These are phyloP conservation scores for Cinchona pubescens DNA, from an alignment of 257 asterid species.

Conservation along the genomic window DNA sequence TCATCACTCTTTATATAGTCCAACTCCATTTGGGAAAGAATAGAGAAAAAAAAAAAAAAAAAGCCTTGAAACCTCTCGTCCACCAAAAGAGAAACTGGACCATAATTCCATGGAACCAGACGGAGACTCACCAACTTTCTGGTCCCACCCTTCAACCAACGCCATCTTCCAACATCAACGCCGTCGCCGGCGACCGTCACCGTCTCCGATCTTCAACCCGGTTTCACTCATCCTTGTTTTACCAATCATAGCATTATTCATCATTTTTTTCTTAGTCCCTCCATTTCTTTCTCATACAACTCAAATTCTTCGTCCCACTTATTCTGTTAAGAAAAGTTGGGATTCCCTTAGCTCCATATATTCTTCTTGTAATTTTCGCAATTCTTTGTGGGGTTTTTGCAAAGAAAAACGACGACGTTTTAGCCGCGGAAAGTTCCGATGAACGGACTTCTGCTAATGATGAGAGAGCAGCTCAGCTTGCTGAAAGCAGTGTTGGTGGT, in stretches of 20 bases:
- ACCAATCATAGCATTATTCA: slow-evolving; percentile 40
- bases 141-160: slow-evolving; percentile 52
- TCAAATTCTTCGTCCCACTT: slow-evolving; percentile 53
- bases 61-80: slow-evolving; percentile 31
- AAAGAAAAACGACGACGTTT: slow-evolving; percentile 51
- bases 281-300: slow-evolving; percentile 52
- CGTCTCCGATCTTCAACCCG: slow-evolving; percentile 53
- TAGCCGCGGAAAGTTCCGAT: slow-evolving; percentile 20
- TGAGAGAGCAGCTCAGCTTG: slow-evolving; percentile 12
- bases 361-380: slow-evolving; percentile 62
- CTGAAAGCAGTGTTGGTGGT: slow-evolving; percentile 8
- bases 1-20: slow-evolving; percentile 26
- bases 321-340: slow-evolving; percentile 71
- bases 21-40: no score
- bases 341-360: slow-evolving; percentile 60
- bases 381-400: slow-evolving; percentile 78
- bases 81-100: slow-evolving; percentile 31
- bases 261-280: slow-evolving; percentile 49
- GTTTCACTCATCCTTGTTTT: slow-evolving; percentile 48
- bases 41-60: no score
- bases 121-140: slow-evolving; percentile 61
- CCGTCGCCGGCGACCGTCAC: slow-evolving; percentile 54
- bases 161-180: slow-evolving; percentile 34
- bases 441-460: slow-evolving; percentile 1
- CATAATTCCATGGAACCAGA: slow-evolving; percentile 47